Evolutionary conservation across 208 protist species (phyloP), one percentile per base, ranked within the genome.

Genomic region (Acanthamoeba castellanii): DNA sequence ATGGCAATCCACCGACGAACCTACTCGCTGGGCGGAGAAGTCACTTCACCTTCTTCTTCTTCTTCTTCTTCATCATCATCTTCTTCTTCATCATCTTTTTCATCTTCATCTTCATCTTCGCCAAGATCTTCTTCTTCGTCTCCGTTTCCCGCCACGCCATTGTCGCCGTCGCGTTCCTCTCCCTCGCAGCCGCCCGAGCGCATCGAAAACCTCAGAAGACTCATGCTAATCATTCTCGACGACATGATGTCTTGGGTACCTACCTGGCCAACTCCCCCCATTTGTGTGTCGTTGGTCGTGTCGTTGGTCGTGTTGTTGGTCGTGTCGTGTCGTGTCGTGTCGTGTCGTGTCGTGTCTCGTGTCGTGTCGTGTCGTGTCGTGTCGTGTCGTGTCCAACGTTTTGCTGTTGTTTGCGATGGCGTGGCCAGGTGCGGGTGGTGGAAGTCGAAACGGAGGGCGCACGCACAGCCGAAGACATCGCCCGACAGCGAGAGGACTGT

Each of bases 211-310:
- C 74, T 84, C 22, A 16, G 74, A 8, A 84, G 14, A 20, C 32
- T 84, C n/a, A 55, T 84, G 74, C 25, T 84, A 14, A 84, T 50
- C 20, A 84, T 84, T 42, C 74, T 84, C 37, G 74, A 84, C 74
- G 74, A 84, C 42, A 22, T 84, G 3, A n/a, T 30, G 45, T 45
- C 74, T 2, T 84, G 74, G 74, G 72, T 81, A 81, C 32, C 20
- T 22, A 20, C 59, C 14, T 14, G 14, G 61, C 61, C 22, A 3
- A 7, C 25, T 32, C 22, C 57, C 14, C 20, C 57, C 52, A 22
- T 22, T 57, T 57, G 16, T 22, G 16, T 22, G 52, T 59, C 6
- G 50, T 18, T 1, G 50, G 13, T 55, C 61, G 27, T 27, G 27
- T n/a, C n/a, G n/a, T n/a, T n/a, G n/a, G n/a, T n/a, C n/a, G n/a